Base-by-base conservation (phyloP, 148 eudicot species). In the Rhododendron mucronatum region DNA sequence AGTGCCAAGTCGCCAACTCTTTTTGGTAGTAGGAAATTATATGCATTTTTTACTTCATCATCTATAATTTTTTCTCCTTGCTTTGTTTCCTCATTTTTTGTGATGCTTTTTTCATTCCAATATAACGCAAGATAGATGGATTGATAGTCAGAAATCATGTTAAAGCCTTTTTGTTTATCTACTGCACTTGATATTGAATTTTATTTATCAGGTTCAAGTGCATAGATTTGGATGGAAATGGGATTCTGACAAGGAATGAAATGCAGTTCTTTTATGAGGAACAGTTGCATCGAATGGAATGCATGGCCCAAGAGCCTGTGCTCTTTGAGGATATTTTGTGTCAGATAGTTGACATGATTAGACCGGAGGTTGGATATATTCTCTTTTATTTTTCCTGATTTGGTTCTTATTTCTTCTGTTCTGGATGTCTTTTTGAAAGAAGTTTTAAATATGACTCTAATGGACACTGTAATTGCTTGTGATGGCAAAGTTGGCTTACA, bases 251-350 rank as follows among this genome's bases (percentile, higher is more conserved):
- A 18, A 91, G 97, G 84, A 95, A 96, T 74, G 98, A 96, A 93
- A 89, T 96, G 96, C 99, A 95, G 88, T 96, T 95, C 88, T 97
- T 94, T 83, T 97, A 97, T 16, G 99, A 95, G 89, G 99, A 97
- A 90, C 99, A 97, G 91, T 91, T 96, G 91, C 99, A 95, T 88
- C 92, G 99, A 83, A 96, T 96, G 98, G 99, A 96, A 88, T 96
- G 98, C 90, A 96, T 96, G 96, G 97, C 96, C 85, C 99, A 96
- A 87, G 99, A 96, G 89, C 97, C 99, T 78, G 99, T 95, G 81
- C 96, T 94, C 57, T 96, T 95, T 91, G 99, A 96, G 93, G 99
- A 96, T 87, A 94, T 96, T 78, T 93, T 96, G 86, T 96, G 99
- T 89, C 99, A 96, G 89, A 96, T 96, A 51, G 90, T 95, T 90